These are phyloP conservation scores for Daldinia childiae DNA, from an alignment of 495 filamentous ascomycete species.

Conservation along the genomic window DNA sequence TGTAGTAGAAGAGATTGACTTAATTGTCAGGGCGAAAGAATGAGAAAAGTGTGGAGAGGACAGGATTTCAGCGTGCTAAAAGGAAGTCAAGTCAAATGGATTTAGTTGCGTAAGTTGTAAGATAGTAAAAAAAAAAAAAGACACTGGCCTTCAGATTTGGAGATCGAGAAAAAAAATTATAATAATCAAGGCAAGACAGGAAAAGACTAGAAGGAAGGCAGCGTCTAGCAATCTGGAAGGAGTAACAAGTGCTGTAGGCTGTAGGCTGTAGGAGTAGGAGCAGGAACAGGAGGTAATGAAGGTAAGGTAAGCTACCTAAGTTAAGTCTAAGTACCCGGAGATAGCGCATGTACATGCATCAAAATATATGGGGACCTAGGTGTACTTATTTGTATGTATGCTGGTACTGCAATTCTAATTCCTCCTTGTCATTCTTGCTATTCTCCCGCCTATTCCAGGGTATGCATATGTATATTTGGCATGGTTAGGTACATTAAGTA, in stretches of 20 bases:
- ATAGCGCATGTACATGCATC: constrained; percentile 6
- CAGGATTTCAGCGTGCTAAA: constrained; percentile 4
- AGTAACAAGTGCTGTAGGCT: constrained; percentile 10
- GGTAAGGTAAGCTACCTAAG: constrained; percentile 1
- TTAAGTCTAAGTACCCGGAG: constrained; percentile 1
- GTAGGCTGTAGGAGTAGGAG: constrained; percentile 9
- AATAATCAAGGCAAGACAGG: constrained; percentile 7
- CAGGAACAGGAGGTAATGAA: constrained; percentile 4
- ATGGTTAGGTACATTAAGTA: neutral
- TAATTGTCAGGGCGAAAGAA: constrained; percentile 10
- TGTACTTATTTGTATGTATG: neutral
- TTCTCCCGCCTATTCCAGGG: neutral
- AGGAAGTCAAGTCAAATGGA: neutral
- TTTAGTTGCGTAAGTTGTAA: neutral
- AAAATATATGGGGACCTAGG: constrained; percentile 3
- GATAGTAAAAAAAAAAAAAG: neutral
- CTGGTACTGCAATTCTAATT: constrained; percentile 1
- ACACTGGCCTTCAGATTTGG: neutral
- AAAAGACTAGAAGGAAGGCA: constrained; percentile 8
- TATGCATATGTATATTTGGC: neutral
- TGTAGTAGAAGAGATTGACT: constrained; percentile 16
- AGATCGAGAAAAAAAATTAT: constrained; percentile 2
- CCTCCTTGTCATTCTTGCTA: constrained; percentile 3
- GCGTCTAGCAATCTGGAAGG: constrained; percentile 17
- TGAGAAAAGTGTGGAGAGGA: constrained; percentile 4